Conservation (phyloP, 805 yeast species). For the Jamesozyma spencerorum region DNA sequence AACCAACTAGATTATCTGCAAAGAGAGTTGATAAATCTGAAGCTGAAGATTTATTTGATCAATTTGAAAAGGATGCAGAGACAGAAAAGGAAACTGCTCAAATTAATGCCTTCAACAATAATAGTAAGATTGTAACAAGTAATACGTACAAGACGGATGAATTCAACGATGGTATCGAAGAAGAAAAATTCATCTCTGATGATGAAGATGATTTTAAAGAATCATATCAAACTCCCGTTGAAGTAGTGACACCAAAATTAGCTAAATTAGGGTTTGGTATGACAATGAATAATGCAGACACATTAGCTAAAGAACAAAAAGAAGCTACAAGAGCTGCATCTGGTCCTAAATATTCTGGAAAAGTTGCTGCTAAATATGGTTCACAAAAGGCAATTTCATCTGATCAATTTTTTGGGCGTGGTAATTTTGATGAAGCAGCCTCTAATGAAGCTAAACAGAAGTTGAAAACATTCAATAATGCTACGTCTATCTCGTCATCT, state of each 20-base stretch:
- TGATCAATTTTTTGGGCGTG: conserved; percentile 88
- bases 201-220: conserved; percentile 10
- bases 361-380: conserved; percentile 71
- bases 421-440: conserved; percentile 66
- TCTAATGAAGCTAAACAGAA: conserved; percentile 76
- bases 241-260: conserved; percentile 49
- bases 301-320: conserved; percentile 34
- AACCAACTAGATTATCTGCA: conserved; percentile 45
- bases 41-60: conserved; percentile 44
- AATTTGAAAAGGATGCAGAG: conserved; percentile 69
- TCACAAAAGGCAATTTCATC: conserved; percentile 90
- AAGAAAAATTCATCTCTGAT: conserved; percentile 13
- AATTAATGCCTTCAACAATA: conserved; percentile 6
- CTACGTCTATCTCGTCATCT: conserved; percentile 84
- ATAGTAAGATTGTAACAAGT: conserved; percentile 2
- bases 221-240: conserved; percentile 12
- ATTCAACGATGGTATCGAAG: conserved; percentile 7
- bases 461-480: conserved; percentile 72
- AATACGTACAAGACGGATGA: conserved; percentile 4
- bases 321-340: conserved; percentile 35
- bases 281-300: conserved; percentile 54
- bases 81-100: conserved; percentile 61
- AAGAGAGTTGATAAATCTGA: conserved; percentile 48
- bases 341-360: conserved; percentile 62
- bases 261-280: conserved; percentile 88